Evolutionary conservation across 2,329 filamentous ascomycete genomes (phyloP).

Genomic region (Stemphylium beticola): DNA sequence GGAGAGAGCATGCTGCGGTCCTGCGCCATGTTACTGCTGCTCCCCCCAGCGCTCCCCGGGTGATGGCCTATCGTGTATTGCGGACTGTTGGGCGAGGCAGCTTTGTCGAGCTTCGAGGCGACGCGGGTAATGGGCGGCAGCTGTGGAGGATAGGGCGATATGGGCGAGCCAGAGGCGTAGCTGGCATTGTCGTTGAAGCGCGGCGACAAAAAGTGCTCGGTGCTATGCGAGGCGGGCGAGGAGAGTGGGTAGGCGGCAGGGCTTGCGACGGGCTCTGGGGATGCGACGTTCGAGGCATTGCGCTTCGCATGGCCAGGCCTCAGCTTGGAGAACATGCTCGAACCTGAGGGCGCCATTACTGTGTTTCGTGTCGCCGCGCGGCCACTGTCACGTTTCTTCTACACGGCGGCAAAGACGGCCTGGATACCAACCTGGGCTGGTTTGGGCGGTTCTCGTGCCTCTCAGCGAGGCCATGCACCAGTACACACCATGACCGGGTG

Average conservation of each 20-base stretch:
- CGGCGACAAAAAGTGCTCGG: slow-evolving; percentile 41
- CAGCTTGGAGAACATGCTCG: slow-evolving; percentile 50
- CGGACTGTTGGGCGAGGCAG: slow-evolving; percentile 19
- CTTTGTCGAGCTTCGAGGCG: slow-evolving; percentile 41
- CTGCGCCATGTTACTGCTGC: slow-evolving; percentile 13
- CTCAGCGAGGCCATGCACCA: slow-evolving; percentile 44
- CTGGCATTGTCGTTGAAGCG: slow-evolving; percentile 40
- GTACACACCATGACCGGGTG: slow-evolving; percentile 35
- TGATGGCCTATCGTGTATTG: slow-evolving; percentile 19
- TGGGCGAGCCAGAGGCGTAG: slow-evolving; percentile 42
- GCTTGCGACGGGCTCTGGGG: slow-evolving; percentile 40
- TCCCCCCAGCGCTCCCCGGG: slow-evolving; percentile 12
- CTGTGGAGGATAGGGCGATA: slow-evolving; percentile 48
- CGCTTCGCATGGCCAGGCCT: slow-evolving; percentile 48
- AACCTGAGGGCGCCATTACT: slow-evolving; percentile 48
- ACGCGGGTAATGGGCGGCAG: slow-evolving; percentile 50
- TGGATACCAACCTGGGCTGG: slow-evolving; percentile 6
- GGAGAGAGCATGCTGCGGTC: slow-evolving; percentile 28
- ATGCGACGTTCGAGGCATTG: slow-evolving; percentile 44
- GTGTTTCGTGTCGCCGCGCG: slow-evolving; percentile 20
- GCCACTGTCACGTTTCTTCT: slow-evolving; percentile 24
- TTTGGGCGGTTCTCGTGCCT: slow-evolving; percentile 26
- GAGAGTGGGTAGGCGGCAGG: slow-evolving; percentile 33
- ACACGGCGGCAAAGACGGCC: slow-evolving; percentile 6
- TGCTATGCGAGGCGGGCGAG: slow-evolving; percentile 34